Evolutionary conservation across 208 protist genomes (phyloP).

Genomic region (Trypanosoma theileri): DNA sequence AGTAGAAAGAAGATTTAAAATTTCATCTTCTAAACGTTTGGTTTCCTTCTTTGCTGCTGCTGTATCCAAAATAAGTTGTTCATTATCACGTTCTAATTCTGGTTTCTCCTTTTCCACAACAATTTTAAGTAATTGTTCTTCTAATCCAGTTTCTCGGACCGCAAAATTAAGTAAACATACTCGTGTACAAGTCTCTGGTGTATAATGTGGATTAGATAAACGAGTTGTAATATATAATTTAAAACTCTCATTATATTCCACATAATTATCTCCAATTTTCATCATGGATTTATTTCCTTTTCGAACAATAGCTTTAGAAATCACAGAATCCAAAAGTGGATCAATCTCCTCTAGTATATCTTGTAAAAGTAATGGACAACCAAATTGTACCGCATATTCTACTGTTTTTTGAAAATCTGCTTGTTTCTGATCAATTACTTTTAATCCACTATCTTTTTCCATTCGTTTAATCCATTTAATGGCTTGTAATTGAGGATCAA

Average conservation of each 20-base stretch:
- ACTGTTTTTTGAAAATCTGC: constrained; percentile 94
- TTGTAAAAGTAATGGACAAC: constrained; percentile 96
- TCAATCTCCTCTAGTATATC: constrained; percentile 98
- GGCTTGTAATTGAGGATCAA: constrained; percentile 99
- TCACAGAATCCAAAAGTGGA: constrained; percentile 95
- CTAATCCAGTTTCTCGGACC: constrained; percentile 97
- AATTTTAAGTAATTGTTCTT: constrained; percentile 98
- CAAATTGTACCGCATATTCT: constrained; percentile 97
- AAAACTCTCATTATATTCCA: constrained; percentile 98
- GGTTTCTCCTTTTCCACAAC: constrained; percentile 97
- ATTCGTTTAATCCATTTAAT: constrained; percentile 99
- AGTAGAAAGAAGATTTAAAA: constrained; percentile 93
- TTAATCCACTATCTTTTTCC: constrained; percentile 92
- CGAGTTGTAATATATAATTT: constrained; percentile 98
- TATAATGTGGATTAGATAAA: constrained; percentile 97
- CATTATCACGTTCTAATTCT: constrained; percentile 98
- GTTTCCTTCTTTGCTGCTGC: constrained; percentile 93
- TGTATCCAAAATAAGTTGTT: constrained; percentile 95
- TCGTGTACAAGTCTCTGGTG: constrained; percentile 97
- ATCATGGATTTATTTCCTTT: constrained; percentile 90
- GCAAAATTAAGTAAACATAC: constrained; percentile 98
- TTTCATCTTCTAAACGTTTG: constrained; percentile 97
- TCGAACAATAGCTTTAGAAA: constrained; percentile 94
- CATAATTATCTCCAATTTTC: constrained; percentile 97
- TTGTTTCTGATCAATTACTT: constrained; percentile 95